phyloP scores from a whole-genome alignment of 2,329 filamentous ascomycete genomes.

The Sporothrix globosa region DNA sequence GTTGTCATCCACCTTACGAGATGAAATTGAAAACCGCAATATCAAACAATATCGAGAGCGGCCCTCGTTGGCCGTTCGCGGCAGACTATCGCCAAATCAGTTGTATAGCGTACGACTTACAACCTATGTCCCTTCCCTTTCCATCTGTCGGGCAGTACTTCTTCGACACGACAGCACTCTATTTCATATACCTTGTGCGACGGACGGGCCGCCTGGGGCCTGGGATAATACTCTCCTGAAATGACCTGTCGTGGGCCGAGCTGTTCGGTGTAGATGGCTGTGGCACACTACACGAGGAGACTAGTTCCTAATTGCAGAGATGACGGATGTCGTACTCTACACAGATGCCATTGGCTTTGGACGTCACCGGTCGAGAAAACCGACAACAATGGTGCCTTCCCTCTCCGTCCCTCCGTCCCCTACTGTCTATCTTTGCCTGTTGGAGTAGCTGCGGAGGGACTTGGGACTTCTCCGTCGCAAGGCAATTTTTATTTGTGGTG shows the following conservation, averaged over 20 bases:
- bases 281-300: constrained; percentile 15
- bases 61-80: background rate
- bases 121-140: background rate
- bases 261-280: background rate
- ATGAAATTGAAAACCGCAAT: constrained; percentile 5
- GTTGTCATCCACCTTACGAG: constrained; percentile 5
- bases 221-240: constrained; percentile 2
- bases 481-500: too few species aligned
- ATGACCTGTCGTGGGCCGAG: constrained; percentile 9
- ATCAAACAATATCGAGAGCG: background rate
- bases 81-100: background rate
- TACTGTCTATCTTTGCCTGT: background rate
- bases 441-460: background rate
- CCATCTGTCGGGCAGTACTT: constrained; percentile 5
- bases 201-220: background rate
- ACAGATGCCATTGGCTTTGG: background rate
- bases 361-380: background rate
- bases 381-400: background rate
- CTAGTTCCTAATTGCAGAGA: background rate
- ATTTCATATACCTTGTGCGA: constrained; percentile 1
- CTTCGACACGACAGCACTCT: constrained; percentile 6
- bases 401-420: background rate
- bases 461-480: background rate
- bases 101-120: too few species aligned
- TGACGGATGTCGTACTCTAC: too few species aligned